phyloP scores from a whole-genome alignment of 345 rosid species.

The Noccaea bulbosa region DNA sequence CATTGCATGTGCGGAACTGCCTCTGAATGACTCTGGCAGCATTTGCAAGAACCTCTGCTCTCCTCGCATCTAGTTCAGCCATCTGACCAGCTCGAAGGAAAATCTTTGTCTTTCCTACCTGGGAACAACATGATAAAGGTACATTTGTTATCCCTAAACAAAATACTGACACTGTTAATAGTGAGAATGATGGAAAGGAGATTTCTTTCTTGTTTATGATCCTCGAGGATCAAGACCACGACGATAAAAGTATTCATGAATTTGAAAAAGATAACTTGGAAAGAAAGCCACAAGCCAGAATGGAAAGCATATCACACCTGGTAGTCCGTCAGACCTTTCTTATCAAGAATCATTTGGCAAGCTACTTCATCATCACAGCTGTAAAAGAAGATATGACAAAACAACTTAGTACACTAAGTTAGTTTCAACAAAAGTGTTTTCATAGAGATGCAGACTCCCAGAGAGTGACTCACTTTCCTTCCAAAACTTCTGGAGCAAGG shows the following conservation, averaged over 20 bases:
- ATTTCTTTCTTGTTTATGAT: conserved; percentile 1
- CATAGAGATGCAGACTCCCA: conserved; percentile 25
- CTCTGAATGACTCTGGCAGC: conserved; percentile 92
- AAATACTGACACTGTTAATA: conserved; percentile 10
- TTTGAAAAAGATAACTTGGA: conserved; percentile 15
- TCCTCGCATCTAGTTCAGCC: conserved; percentile 98
- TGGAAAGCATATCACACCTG: conserved; percentile 61
- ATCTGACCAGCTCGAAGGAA: conserved; percentile 99
- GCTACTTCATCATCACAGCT: conserved; percentile 88
- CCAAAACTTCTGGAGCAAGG: conserved; percentile 93
- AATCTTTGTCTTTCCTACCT: conserved; percentile 90
- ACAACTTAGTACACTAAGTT: conserved; percentile 29
- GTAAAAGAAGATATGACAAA: conserved; percentile 38
- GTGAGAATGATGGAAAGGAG: not conserved
- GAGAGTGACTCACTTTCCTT: conserved; percentile 68
- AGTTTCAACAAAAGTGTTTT: conserved; percentile 29
- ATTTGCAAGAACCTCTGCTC: conserved; percentile 92
- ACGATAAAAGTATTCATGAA: not conserved
- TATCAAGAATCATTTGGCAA: conserved; percentile 88
- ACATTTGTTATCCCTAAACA: conserved; percentile 30
- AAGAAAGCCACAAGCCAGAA: conserved; percentile 30
- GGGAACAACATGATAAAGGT: conserved; percentile 42
- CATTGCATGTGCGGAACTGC: conserved; percentile 72
- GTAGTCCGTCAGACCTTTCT: conserved; percentile 87
- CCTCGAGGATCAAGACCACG: conserved; percentile 23